Percentiles rank a stretch among this genome's conserved stretches.
These are phyloP conservation scores for Ensete glaucum DNA, from an alignment of 176 grass and related monocot genomes.

Conservation along the genomic window DNA sequence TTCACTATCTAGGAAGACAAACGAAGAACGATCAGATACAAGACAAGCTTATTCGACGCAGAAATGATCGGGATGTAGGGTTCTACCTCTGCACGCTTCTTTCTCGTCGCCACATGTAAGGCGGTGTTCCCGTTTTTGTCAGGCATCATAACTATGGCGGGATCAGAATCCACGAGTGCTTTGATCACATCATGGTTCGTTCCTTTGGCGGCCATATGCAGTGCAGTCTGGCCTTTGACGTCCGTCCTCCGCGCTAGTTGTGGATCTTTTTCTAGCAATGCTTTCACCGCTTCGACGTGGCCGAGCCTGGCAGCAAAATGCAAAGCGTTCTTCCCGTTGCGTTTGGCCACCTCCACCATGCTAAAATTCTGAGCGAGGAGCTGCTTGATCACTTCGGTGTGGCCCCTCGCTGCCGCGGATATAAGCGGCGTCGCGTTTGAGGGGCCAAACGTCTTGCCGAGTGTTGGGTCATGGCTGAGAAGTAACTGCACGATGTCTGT, in stretches of 20 bases:
- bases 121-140: constrained; percentile 86
- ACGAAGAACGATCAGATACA: constrained; percentile 3
- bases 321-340: constrained; percentile 83
- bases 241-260: constrained; percentile 80
- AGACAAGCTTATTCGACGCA: background rate
- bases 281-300: constrained; percentile 59
- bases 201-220: constrained; percentile 98
- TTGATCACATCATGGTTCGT: constrained; percentile 77
- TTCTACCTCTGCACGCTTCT: constrained; percentile 74
- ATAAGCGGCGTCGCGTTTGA: constrained; percentile 71
- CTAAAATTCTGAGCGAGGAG: constrained; percentile 62
- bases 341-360: constrained; percentile 63
- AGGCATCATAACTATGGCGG: constrained; percentile 91
- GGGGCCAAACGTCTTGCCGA: constrained; percentile 73
- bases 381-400: constrained; percentile 53
- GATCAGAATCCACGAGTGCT: constrained; percentile 83
- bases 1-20: constrained; percentile 58
- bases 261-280: constrained; percentile 75
- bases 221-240: constrained; percentile 85
- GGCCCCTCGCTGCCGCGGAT: constrained; percentile 77
- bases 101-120: constrained; percentile 91
- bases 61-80: background rate
- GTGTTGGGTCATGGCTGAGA: constrained; percentile 35
- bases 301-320: constrained; percentile 92
- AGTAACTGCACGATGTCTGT: constrained; percentile 75